Conservation (phyloP, 306 rosid genomes). For the Fragaria nilgerrensis region DNA sequence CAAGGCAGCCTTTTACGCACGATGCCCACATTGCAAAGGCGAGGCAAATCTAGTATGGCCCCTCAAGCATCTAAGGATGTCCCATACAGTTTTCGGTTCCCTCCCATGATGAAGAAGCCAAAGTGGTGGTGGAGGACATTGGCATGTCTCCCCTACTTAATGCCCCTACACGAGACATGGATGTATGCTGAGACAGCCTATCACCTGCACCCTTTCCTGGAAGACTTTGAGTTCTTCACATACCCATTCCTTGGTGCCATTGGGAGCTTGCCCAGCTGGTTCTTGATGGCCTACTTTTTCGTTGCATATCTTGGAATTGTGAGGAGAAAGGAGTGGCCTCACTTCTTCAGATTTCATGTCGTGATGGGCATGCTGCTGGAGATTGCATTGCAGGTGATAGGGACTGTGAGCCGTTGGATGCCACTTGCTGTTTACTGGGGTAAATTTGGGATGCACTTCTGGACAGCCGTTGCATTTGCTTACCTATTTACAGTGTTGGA, state of each 20-base stretch:
- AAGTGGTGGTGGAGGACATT: constrained; percentile 96
- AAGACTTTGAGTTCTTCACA: constrained; percentile 52
- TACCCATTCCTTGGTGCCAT: constrained; percentile 81
- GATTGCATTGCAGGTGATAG: constrained; percentile 86
- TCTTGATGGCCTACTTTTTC: constrained; percentile 87
- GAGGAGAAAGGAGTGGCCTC: constrained; percentile 98
- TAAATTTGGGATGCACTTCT: constrained; percentile 90
- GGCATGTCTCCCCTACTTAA: constrained; percentile 88
- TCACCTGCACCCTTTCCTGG: constrained; percentile 72
- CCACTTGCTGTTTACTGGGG: constrained; percentile 78
- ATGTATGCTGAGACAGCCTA: constrained; percentile 96
- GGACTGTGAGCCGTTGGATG: constrained; percentile 94
- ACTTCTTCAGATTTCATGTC: constrained; percentile 87
- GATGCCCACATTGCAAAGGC: constrained; percentile 49
- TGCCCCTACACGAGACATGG: constrained; percentile 98
- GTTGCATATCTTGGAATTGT: constrained; percentile 89
- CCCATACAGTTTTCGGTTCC: constrained; percentile 70
- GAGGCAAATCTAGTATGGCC: constrained; percentile 25
- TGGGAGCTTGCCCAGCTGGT: constrained; percentile 87
- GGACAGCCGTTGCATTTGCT: constrained; percentile 62
- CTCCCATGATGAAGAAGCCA: constrained; percentile 88
- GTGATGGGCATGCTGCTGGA: constrained; percentile 93
- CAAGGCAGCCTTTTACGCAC: constrained; percentile 47
- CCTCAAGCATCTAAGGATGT: constrained; percentile 80
- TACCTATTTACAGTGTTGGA: constrained; percentile 80